Base-by-base conservation (phyloP, 2,329 filamentous ascomycete species). In the Botrytis fragariae region DNA sequence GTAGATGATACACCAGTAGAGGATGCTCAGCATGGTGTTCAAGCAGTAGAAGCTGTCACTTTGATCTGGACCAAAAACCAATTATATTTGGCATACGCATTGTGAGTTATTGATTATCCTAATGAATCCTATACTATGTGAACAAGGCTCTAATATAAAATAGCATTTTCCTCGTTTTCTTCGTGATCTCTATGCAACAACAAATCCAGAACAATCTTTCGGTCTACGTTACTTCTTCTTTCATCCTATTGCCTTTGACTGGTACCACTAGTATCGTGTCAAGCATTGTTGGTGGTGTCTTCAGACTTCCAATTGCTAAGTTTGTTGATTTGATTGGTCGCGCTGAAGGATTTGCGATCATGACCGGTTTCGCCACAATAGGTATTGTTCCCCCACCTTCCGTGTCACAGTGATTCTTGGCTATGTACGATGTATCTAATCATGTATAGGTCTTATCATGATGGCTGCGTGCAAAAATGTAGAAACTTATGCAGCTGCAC, bases 301-400 rank as follows among this genome's bases (percentile, higher is more conserved):
- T 78, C 39, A 76, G 77, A 60, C 72, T 80, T 16, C 79, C 79
- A 22, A 85, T 91, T 76, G 90, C 91, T 71, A 93, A 92, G 80
- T 84, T 92, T 37, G 84, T 92, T 68, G 89, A 93, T 81, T 84
- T 91, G 44, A 91, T 89, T 83, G 91, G 90, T 72, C 88, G 91
- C 59, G 87, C 90, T 16, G 87, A 92, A 78, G 90, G 90, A 22
- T 88, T 91, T 76, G 80, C 85, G 22, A 76, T 90, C 62, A 87
- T 87, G 78, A 83, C 89, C 6, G 73, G 83, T 8, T 82, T 88
- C 72, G 86, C 87, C 78, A 84, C 86, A 7, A 73, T 88, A 20
- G 78, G 78, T 78, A 76, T 18, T 29, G 32, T 63, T 22, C n/a
- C 54, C 44, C 64, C 39, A 32, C 25, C 18, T 57, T 57, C 25